These are phyloP conservation scores for Cucumis variabilis DNA, from an alignment of 331 rosid genomes.

Conservation along the genomic window DNA sequence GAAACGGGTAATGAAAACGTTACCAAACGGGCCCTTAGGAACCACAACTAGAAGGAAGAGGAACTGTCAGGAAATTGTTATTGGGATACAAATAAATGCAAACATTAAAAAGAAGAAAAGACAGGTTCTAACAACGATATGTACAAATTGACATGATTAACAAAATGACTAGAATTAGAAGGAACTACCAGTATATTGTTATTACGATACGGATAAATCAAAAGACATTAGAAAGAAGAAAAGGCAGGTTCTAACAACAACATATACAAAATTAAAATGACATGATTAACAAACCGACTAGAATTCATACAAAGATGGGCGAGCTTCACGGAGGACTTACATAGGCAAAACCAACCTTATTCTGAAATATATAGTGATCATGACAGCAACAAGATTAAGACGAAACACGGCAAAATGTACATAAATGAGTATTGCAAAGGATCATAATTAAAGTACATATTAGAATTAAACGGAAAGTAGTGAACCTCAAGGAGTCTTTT, in stretches of 20 bases:
- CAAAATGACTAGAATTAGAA: constrained; percentile 27
- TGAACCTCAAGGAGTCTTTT: constrained; percentile 87
- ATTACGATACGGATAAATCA: background rate
- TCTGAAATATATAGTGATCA: constrained; percentile 68
- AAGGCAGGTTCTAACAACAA: background rate
- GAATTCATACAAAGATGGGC: constrained; percentile 87
- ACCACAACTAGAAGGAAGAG: background rate
- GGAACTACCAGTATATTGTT: background rate
- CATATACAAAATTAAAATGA: background rate
- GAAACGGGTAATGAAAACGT: no score
- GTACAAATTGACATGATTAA: constrained; percentile 11
- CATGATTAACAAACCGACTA: constrained; percentile 40
- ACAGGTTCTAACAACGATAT: background rate
- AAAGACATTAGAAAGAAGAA: background rate
- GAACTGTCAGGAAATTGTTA: background rate
- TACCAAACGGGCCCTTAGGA: no score
- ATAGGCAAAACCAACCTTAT: constrained; percentile 89
- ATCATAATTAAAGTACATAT: constrained; percentile 29
- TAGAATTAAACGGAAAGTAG: constrained; percentile 29
- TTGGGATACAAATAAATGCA: background rate
- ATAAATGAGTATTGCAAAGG: constrained; percentile 30
- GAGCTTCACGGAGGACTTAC: constrained; percentile 89
- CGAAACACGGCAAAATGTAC: background rate
- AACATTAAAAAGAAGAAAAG: background rate
- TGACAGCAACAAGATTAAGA: background rate